Evolutionary conservation across 2,329 filamentous ascomycete species (phyloP).

Genomic region (Fusarium phyllophilum): DNA sequence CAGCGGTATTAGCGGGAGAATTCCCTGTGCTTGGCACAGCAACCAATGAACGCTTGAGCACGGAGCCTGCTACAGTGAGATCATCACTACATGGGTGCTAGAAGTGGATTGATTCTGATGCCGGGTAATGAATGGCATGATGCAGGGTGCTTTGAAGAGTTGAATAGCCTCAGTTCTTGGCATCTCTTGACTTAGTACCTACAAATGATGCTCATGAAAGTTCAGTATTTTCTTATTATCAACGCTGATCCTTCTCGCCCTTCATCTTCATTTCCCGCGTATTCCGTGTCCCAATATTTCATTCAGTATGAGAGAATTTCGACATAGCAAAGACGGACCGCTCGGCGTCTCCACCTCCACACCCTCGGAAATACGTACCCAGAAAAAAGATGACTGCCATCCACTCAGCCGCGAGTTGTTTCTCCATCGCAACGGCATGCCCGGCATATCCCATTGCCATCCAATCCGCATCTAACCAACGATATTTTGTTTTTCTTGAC

Average conservation of each 20-base stretch:
- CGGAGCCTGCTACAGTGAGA: slow-evolving; percentile 36
- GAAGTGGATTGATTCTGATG: slow-evolving; percentile 8
- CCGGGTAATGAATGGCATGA: background rate
- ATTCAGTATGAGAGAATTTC: slow-evolving; percentile 43
- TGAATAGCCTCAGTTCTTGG: background rate
- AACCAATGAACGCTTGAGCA: slow-evolving; percentile 29
- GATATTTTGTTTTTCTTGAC: slow-evolving; percentile 24
- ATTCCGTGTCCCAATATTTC: background rate
- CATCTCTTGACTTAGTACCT: background rate
- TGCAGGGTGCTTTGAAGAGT: background rate
- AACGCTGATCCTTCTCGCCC: background rate
- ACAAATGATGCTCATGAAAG: too few species aligned
- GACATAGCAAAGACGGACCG: slow-evolving; percentile 31
- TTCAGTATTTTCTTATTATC: too few species aligned
- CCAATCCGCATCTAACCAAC: slow-evolving; percentile 6
- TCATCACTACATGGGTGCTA: slow-evolving; percentile 36
- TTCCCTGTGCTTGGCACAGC: slow-evolving; percentile 6
- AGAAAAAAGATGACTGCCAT: slow-evolving; percentile 31
- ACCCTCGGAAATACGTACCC: slow-evolving; percentile 38
- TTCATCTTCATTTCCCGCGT: background rate
- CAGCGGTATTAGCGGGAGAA: slow-evolving; percentile 4
- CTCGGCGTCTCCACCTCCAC: slow-evolving; percentile 45
- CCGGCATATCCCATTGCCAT: slow-evolving; percentile 36
- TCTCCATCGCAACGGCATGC: slow-evolving; percentile 41
- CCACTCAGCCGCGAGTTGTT: slow-evolving; percentile 41